Evolutionary conservation across 768 basidiomycete genomes (phyloP), one percentile per base, ranked within the genome.

Genomic region (Pleurotus pulmonarius): DNA sequence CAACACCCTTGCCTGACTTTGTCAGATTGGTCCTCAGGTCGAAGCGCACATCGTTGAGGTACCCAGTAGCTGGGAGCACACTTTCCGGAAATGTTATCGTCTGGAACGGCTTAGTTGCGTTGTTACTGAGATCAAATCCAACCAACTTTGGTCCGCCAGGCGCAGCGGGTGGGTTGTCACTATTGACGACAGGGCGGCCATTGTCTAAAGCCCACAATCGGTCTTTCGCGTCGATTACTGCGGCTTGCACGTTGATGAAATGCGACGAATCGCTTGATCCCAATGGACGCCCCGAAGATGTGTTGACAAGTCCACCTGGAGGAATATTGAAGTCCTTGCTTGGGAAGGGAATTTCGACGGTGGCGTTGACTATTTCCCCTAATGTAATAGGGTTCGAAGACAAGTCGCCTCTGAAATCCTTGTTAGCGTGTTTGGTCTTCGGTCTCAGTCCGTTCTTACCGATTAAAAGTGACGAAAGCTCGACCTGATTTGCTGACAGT

Each of bases 31-130:
- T 26, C 12, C 46, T 62, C 39, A 62, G 37, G 29, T 62, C 61
- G n/a, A 60, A 47, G 3, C 61, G 61, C 6, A 62, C 26, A 34
- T 62, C 61, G 40, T 62, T 62, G 39, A 62, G 39, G 39, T 62
- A 62, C 34, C 61, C 61, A 16, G 56, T 60, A 16, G 59, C 47
- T 13, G 61, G 61, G n/a, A 62, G 56, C 11, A 60, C 47, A 11
- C 48, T 49, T 41, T 55, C 52, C 2, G 61, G 61, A 20, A 62
- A 62, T 6, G 59, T 60, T n/a, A 62, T 57, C 2, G 57, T 62
- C 16, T n/a, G 57, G 29, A 62, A 62, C 15, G 59, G 61, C 13
- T 46, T 51, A 2, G 51, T 51, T 25, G 34, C 26, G 46, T 62
- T 62, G 13, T 25, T 57, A 25, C 25, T 43, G 22, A 62, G 20